These are phyloP conservation scores for Fusarium stilboides DNA, from an alignment of 2,329 filamentous ascomycete species.

Conservation along the genomic window DNA sequence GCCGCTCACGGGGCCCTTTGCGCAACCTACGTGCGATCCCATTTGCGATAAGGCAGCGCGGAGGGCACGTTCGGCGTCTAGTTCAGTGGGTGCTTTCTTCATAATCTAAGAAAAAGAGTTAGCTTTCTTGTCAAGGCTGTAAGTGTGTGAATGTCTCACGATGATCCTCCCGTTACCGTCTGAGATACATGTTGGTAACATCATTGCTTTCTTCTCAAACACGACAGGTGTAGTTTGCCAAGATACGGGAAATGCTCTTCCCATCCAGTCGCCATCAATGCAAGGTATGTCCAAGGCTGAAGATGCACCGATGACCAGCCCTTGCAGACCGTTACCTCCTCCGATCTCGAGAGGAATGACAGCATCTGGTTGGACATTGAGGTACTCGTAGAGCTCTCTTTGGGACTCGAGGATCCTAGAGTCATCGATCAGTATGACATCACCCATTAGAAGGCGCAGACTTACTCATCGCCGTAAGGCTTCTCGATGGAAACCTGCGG, in stretches of 20 bases:
- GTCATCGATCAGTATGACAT: not conserved
- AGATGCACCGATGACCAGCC: conserved; percentile 57
- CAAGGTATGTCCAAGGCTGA: conserved; percentile 54
- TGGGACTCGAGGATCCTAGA: not conserved
- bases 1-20: conserved; percentile 52
- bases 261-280: conserved; percentile 59
- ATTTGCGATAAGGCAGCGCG: conserved; percentile 44
- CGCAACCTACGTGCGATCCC: conserved; percentile 53
- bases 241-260: conserved; percentile 50
- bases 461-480: conserved; percentile 53
- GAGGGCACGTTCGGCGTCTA: conserved; percentile 35
- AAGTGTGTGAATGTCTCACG: conserved; percentile 25
- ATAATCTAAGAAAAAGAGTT: conserved; percentile 3
- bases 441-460: not conserved
- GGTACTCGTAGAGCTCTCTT: conserved; percentile 21
- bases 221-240: conserved; percentile 49
- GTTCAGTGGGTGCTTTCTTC: conserved; percentile 48
- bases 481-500: conserved; percentile 71
- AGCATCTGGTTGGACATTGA: conserved; percentile 52
- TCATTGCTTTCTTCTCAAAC: conserved; percentile 54
- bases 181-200: conserved; percentile 50
- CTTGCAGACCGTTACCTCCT: conserved; percentile 66
- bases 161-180: conserved; percentile 42
- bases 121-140: not conserved
- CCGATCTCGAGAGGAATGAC: conserved; percentile 60